Evolutionary conservation across 1,139 yeast genomes (phyloP).

Genomic region (Suhomyces bokatorum): DNA sequence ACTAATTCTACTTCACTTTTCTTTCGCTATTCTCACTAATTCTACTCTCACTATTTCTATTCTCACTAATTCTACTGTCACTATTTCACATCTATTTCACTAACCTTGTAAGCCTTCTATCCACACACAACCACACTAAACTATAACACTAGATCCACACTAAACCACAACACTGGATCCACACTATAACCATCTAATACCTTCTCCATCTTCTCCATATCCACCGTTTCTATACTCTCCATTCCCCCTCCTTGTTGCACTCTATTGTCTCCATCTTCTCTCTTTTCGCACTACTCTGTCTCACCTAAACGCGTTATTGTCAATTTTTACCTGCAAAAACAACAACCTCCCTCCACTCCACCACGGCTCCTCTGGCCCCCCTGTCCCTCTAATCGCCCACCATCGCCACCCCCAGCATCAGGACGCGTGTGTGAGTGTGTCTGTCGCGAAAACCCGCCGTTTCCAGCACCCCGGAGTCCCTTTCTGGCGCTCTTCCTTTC

Average conservation of each 20-base stretch:
- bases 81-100: no score
- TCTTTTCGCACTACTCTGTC: neutral
- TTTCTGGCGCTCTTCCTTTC: neutral
- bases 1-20: neutral
- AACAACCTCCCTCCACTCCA: neutral
- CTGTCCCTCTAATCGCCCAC: neutral
- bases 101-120: no score
- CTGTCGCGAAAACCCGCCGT: neutral
- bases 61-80: no score
- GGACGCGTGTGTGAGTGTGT: neutral
- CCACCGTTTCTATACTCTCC: no score
- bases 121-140: no score
- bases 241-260: no score
- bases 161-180: no score
- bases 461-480: neutral
- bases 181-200: no score
- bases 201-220: no score
- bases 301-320: slow-evolving; percentile 7
- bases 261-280: neutral
- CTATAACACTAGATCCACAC: no score
- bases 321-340: slow-evolving; percentile 2
- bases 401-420: neutral
- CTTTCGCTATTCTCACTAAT: neutral
- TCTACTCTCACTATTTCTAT: no score
- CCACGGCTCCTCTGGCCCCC: neutral